phyloP scores from a whole-genome alignment of 805 yeast genomes.

The Pichia exigua region DNA sequence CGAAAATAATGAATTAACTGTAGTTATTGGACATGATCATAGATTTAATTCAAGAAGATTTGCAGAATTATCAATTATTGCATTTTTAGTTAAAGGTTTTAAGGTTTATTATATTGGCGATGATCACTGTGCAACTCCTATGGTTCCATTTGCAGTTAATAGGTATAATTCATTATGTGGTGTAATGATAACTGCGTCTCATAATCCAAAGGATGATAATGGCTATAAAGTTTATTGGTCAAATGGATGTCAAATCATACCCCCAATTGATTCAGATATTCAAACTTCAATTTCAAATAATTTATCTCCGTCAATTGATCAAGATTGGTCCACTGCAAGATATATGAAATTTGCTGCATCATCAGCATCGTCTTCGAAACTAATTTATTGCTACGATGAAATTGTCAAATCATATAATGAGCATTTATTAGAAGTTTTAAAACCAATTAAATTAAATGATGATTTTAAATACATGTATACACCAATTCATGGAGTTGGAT shows the following conservation, averaged over 20 bases:
- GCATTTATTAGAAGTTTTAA: slow-evolving; percentile 27
- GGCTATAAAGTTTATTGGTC: slow-evolving; percentile 92
- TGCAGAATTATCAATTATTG: slow-evolving; percentile 73
- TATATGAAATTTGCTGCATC: slow-evolving; percentile 8
- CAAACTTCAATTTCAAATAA: slow-evolving; percentile 56
- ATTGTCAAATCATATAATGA: slow-evolving; percentile 36
- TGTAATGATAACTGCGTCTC: slow-evolving; percentile 89
- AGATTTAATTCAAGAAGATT: slow-evolving; percentile 70
- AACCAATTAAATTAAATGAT: slow-evolving; percentile 21
- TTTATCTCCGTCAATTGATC: slow-evolving; percentile 52
- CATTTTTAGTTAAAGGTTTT: slow-evolving; percentile 61
- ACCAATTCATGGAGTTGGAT: slow-evolving; percentile 95
- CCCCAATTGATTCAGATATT: slow-evolving; percentile 78
- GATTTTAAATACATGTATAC: slow-evolving; percentile 65
- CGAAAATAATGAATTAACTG: slow-evolving; percentile 27
- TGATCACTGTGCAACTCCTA: slow-evolving; percentile 59
- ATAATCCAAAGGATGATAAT: slow-evolving; percentile 77
- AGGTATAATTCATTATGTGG: slow-evolving; percentile 61
- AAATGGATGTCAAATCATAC: slow-evolving; percentile 93
- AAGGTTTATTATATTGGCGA: slow-evolving; percentile 56
- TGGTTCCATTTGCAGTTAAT: slow-evolving; percentile 84
- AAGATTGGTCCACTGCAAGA: slow-evolving; percentile 27
- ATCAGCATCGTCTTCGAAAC: background rate
- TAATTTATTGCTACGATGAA: slow-evolving; percentile 36
- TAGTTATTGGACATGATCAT: slow-evolving; percentile 91